Conservation (phyloP, 176 grass and related monocot genomes). For the Oryza punctata region DNA sequence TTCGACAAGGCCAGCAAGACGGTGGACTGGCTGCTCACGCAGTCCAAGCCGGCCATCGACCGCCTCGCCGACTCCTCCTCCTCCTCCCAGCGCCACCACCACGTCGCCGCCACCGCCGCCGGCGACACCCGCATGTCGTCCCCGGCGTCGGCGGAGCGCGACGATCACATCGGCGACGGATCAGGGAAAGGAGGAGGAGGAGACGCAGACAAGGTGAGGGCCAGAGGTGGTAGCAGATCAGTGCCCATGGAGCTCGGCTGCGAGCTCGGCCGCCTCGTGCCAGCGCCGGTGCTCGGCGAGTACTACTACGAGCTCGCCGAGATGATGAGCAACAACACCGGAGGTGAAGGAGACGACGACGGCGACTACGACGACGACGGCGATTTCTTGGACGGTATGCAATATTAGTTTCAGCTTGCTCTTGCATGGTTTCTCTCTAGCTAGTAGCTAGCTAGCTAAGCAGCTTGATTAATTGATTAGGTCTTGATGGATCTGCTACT, state of each 20-base stretch:
- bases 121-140: not conserved
- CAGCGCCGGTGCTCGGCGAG: conserved; percentile 21
- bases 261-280: conserved; percentile 37
- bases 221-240: conserved; percentile 41
- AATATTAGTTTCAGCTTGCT: conserved; percentile 41
- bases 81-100: not conserved
- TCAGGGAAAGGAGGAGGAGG: conserved; percentile 31
- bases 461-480: conserved; percentile 18
- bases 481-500: conserved; percentile 42
- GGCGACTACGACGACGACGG: conserved; percentile 58
- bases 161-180: not conserved
- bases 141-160: not conserved
- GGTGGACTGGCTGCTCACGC: conserved; percentile 85
- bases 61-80: conserved; percentile 35
- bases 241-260: conserved; percentile 35
- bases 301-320: conserved; percentile 60
- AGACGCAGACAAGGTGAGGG: conserved; percentile 32
- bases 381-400: conserved; percentile 65
- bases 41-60: conserved; percentile 78
- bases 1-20: conserved; percentile 98
- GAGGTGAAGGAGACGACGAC: conserved; percentile 51
- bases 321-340: conserved; percentile 51
- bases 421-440: conserved; percentile 22
- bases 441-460: not conserved
- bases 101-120: not conserved